Conservation (phyloP, 106 monocot genomes). For the Apostasia ramifera region DNA sequence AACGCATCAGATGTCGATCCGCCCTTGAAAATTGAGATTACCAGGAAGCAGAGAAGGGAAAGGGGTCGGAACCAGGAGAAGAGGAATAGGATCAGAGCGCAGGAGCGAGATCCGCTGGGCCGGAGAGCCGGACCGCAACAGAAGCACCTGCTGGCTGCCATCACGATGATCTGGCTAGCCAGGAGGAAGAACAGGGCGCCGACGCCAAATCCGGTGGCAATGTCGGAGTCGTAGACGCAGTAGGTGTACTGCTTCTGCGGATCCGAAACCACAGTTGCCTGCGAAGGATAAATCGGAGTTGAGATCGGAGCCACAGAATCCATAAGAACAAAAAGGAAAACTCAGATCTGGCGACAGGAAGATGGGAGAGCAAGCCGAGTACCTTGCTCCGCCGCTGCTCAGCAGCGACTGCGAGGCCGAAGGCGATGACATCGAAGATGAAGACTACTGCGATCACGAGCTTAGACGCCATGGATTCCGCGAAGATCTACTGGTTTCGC, state of each 20-base stretch:
- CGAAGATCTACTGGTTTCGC: not conserved
- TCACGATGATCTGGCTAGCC: constrained; percentile 30
- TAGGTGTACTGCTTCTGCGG: constrained; percentile 31
- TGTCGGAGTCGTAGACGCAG: constrained; percentile 62
- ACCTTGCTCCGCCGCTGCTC: constrained; percentile 53
- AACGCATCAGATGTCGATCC: not conserved
- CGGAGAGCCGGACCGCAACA: constrained; percentile 39
- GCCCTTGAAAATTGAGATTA: not conserved
- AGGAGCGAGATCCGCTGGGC: constrained; percentile 44
- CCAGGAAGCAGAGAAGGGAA: not conserved
- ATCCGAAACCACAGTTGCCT: constrained; percentile 31
- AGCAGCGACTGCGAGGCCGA: constrained; percentile 49
- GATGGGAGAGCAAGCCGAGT: not conserved
- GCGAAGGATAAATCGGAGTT: not conserved
- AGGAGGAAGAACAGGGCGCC: constrained; percentile 47
- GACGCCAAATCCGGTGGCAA: constrained; percentile 42
- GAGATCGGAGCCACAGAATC: not conserved
- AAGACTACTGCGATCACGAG: constrained; percentile 28
- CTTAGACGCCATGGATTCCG: constrained; percentile 40
- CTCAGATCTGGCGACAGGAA: not conserved
- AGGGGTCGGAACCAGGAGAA: constrained; percentile 21
- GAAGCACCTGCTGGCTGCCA: constrained; percentile 53
- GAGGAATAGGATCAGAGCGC: constrained; percentile 39
- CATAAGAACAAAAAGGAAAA: not conserved
- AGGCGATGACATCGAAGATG: constrained; percentile 41